A percentile compares a stretch with the other conserved stretches of the same genome.
These are phyloP conservation scores for Pseudocercospora pini-densiflorae DNA, from an alignment of 2,329 filamentous ascomycete species.

Conservation along the genomic window DNA sequence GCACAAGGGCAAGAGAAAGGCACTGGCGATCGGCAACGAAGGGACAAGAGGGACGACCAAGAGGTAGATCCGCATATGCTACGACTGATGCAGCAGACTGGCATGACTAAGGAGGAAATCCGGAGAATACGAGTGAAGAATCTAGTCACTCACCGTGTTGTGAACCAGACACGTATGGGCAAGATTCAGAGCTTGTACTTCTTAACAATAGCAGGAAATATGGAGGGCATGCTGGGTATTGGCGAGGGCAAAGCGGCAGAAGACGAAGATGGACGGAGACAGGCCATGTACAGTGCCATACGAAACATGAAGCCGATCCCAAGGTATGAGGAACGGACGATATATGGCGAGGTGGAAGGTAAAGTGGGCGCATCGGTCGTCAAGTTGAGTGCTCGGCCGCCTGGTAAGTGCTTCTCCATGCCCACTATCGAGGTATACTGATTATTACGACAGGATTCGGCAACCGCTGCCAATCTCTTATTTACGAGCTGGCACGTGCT, in stretches of 20 bases:
- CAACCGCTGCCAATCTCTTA: slow-evolving; percentile 84
- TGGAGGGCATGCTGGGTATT: slow-evolving; percentile 81
- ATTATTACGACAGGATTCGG: slow-evolving; percentile 73
- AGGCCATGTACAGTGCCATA: slow-evolving; percentile 81
- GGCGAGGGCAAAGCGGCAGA: slow-evolving; percentile 90
- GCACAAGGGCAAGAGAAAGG: slow-evolving; percentile 45
- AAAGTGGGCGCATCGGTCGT: slow-evolving; percentile 91
- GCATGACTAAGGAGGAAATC: slow-evolving; percentile 56
- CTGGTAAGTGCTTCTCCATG: slow-evolving; percentile 83
- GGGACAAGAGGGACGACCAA: slow-evolving; percentile 30
- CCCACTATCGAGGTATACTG: too few species aligned
- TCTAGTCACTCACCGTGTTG: slow-evolving; percentile 74
- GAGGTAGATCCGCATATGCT: slow-evolving; percentile 51
- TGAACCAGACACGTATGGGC: slow-evolving; percentile 94
- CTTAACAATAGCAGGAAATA: slow-evolving; percentile 84
- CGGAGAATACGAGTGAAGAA: slow-evolving; percentile 67
- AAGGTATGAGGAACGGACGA: slow-evolving; percentile 89
- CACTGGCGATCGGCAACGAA: background rate
- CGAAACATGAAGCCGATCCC: slow-evolving; percentile 91
- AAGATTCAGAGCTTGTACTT: slow-evolving; percentile 81
- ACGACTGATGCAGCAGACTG: slow-evolving; percentile 61
- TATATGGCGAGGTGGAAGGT: slow-evolving; percentile 79
- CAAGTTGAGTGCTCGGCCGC: slow-evolving; percentile 78
- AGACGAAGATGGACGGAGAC: slow-evolving; percentile 65
- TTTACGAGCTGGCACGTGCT: slow-evolving; percentile 91